Percentiles rank a stretch among this genome's conserved stretches.
phyloP scores from a whole-genome alignment of 371 early-diverging fungal genomes.

The Entomophthora muscae region DNA sequence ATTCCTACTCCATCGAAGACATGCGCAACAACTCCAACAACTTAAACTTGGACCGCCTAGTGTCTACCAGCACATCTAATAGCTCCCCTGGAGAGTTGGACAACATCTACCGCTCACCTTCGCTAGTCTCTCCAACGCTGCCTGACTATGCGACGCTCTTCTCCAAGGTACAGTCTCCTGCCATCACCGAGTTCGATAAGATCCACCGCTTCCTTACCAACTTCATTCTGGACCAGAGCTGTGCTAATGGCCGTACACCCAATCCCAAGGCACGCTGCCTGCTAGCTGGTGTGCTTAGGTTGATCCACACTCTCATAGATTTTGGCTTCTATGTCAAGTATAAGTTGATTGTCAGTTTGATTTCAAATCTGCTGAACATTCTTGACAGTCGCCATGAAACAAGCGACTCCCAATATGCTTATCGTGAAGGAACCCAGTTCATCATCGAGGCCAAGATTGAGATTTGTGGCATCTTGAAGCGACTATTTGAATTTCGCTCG shows the following conservation, averaged over 20 bases:
- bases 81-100: neutral
- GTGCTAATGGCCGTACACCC: slow-evolving; percentile 14
- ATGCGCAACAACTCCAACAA: neutral
- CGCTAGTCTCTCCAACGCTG: too few species aligned
- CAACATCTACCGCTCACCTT: too few species aligned
- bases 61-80: neutral
- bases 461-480: slow-evolving; percentile 24
- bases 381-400: slow-evolving; percentile 25
- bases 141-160: neutral
- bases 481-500: slow-evolving; percentile 22
- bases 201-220: neutral
- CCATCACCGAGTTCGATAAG: neutral
- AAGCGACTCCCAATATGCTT: slow-evolving; percentile 17
- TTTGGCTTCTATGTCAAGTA: slow-evolving; percentile 20
- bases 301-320: slow-evolving; percentile 18
- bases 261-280: slow-evolving; percentile 12
- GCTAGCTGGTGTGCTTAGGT: slow-evolving; percentile 16
- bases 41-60: neutral
- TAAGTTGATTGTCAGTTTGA: slow-evolving; percentile 15
- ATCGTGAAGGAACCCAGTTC: slow-evolving; percentile 20
- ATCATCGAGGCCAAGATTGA: slow-evolving; percentile 28
- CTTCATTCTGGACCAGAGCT: slow-evolving; percentile 4
- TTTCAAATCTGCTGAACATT: slow-evolving; percentile 20
- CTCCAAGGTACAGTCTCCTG: neutral
- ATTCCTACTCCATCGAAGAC: slow-evolving; percentile 10